Conservation (phyloP, 257 asterid species). For the Prunella vulgaris region DNA sequence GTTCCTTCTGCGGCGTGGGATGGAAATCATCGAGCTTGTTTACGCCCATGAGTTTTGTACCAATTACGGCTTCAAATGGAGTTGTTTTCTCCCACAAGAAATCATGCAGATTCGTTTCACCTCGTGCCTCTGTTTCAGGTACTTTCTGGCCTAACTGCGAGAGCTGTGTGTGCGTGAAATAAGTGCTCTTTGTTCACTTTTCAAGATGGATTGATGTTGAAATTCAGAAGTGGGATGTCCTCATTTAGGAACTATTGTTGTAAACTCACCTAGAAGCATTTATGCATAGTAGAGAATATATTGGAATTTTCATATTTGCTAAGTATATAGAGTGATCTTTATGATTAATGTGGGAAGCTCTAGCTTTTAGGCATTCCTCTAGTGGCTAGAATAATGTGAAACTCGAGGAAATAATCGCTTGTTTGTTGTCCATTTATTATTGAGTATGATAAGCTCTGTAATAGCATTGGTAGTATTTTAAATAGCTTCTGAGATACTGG, state of each 20-base stretch:
- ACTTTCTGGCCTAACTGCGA: slow-evolving; percentile 18
- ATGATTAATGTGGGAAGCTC: not conserved
- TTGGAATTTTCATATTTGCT: slow-evolving; percentile 5
- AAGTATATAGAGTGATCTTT: not conserved
- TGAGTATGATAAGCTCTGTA: not conserved
- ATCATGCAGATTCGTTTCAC: slow-evolving; percentile 29
- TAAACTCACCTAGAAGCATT: not conserved
- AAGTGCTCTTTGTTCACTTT: not conserved
- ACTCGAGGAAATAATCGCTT: not conserved
- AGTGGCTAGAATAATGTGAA: slow-evolving; percentile 3
- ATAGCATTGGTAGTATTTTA: not conserved
- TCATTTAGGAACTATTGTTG: slow-evolving; percentile 5
- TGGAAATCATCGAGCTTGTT: slow-evolving; percentile 57
- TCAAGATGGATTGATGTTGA: not conserved
- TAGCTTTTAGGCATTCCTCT: not conserved
- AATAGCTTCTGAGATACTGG: not conserved
- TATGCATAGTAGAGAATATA: not conserved
- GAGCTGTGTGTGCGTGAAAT: not conserved
- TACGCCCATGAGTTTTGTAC: slow-evolving; percentile 27
- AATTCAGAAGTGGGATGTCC: not conserved
- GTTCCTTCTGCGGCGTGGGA: slow-evolving; percentile 40
- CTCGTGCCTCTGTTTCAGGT: slow-evolving; percentile 49
- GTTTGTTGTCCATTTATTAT: not conserved
- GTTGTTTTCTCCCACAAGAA: slow-evolving; percentile 21
- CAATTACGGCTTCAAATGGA: slow-evolving; percentile 24